Base-by-base conservation (phyloP, 2,329 filamentous ascomycete genomes). In the Fusarium sp. region DNA sequence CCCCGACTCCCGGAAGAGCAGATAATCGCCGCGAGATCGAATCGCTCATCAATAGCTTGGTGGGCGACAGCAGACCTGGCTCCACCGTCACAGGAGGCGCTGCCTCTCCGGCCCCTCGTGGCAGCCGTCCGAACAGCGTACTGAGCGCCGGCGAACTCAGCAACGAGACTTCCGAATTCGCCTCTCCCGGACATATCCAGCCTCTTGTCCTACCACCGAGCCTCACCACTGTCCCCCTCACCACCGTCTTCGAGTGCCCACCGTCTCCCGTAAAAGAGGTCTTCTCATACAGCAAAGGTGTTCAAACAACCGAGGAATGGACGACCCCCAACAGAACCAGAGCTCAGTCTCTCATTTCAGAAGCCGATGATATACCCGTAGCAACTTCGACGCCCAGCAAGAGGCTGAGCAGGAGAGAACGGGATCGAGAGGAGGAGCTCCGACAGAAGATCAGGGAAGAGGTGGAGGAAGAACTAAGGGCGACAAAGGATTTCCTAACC, bases 261-360 rank as follows among this genome's bases (percentile, higher is more conserved):
- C 93, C 94, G 1, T 92, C 91, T 22, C 91, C 93, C 37, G 90
- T 92, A 65, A 90, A 93, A 74, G 97, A 99, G 83, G 88, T 97
- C 69, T 95, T 97, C 80, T 97, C 95, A 63, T 99, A 99, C 87
- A 98, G 94, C 87, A 98, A 98, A 85, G 95, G 92, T 65, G 95
- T 98, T 25, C 97, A 99, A 83, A 98, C 97, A 17, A 91, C 93
- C 25, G 93, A 95, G 78, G 91, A 92, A 72, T 94, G 94, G 90
- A 86, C 87, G 20, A 86, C 87, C 66, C 85, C 88, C 32, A 85
- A 87, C 37, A 86, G 87, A 35, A 84, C 88, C 1, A 80, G 83
- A 70, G 79, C 82, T 15, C 80, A 82, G 32, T 84, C 83, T 17
- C 75, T 80, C 14, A 67, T 80, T 20, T 91, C 91, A 17, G 92